A percentile compares a stretch with the other conserved stretches of the same genome.
Conservation (phyloP, 164 flowering plant genomes). For the Tetracentron sinense region DNA sequence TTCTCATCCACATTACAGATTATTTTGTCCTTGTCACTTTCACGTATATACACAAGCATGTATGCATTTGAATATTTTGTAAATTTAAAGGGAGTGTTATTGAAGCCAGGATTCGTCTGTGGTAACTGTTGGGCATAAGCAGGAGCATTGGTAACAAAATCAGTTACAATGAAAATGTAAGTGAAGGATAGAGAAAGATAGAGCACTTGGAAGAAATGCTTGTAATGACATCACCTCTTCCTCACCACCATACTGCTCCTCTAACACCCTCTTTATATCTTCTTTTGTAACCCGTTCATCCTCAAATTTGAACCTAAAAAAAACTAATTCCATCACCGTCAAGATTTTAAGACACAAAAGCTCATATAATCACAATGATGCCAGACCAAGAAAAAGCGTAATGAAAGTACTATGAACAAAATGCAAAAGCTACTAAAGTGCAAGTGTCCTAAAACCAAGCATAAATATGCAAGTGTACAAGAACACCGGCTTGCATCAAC, state of each 20-base stretch:
- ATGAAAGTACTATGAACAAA: no score
- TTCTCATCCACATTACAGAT: constrained; percentile 84
- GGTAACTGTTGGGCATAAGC: constrained; percentile 49
- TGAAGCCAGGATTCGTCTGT: constrained; percentile 85
- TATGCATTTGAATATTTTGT: constrained; percentile 93
- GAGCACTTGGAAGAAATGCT: not conserved
- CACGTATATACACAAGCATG: constrained; percentile 93
- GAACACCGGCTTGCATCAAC: not conserved
- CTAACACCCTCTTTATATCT: constrained; percentile 70
- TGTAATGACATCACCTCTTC: constrained; percentile 57
- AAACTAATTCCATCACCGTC: not conserved
- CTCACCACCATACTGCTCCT: constrained; percentile 92
- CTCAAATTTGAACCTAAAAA: constrained; percentile 77
- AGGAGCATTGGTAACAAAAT: constrained; percentile 7
- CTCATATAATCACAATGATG: not conserved
- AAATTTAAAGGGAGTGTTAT: constrained; percentile 78
- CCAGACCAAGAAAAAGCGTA: not conserved
- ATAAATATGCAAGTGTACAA: not conserved
- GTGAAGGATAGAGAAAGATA: not conserved
- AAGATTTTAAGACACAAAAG: not conserved
- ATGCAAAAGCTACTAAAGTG: not conserved
- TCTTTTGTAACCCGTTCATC: constrained; percentile 92
- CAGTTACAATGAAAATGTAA: not conserved
- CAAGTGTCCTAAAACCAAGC: not conserved
- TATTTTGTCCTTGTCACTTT: constrained; percentile 85